Base-by-base conservation (phyloP, 2,329 filamentous ascomycete species). In the Xylariaceae sp. region DNA sequence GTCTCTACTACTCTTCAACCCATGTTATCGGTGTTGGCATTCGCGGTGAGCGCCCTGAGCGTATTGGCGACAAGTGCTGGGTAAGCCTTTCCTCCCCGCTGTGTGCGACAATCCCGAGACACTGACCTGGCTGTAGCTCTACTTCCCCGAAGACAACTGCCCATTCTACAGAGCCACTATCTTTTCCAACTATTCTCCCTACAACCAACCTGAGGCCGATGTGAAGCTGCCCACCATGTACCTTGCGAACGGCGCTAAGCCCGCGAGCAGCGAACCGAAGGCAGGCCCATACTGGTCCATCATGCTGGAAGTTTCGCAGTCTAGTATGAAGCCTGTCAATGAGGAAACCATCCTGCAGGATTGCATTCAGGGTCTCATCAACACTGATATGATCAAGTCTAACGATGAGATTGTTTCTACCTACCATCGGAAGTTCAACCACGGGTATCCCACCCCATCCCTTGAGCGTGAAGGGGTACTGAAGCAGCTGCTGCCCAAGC, bases 51-150 rank as follows among this genome's bases (percentile, higher is more conserved):
- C 89, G 94, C 63, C 94, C 94, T 37, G 91, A 96, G 74, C 88
- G 90, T 70, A 99, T 99, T 65, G 94, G 94, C 62, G 94, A 99
- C 80, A 99, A 97, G 83, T 99, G 94, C 85, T 99, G 94, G 92
- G 83, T 87, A 77, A 70, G 82, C 69, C 19, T 5, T 1, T 16
- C 40, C 13, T 42, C 49, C 46, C 19, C 9, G n/a, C 16, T 60
- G 39, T 22, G 13, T 34, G 10, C 40, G n/a, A 7, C 26, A 19
- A 29, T 5, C 18, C 29, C 10, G 2, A 13, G 29, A 9, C 53
- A 48, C 62, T 55, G 57, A 61, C 40, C 12, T 9, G 5, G 16
- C 3, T 18, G 13, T 53, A 87, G 86, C 80, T 99, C 63, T 99
- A 99, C 84, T 99, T 97, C 85, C 94, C 94, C 59, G 94, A 99